Conservation (phyloP, 805 yeast species). For the Ogataea parapolymorpha region DNA sequence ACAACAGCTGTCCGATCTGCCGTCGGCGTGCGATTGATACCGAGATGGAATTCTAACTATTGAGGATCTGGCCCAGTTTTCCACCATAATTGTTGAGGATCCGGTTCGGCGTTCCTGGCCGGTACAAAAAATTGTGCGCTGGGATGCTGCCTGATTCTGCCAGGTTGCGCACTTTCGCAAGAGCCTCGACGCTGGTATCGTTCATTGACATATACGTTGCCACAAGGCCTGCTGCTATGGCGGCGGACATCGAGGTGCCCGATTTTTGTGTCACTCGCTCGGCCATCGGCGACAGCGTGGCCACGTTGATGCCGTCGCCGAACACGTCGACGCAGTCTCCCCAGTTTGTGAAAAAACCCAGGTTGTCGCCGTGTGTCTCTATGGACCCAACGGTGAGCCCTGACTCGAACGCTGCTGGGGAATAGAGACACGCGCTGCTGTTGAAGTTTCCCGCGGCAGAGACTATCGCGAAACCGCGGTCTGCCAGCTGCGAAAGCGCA, state of each 20-base stretch:
- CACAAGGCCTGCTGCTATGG: conserved; percentile 42
- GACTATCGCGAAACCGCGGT: conserved; percentile 43
- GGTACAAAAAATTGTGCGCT: conserved; percentile 5
- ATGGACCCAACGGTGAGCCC: conserved; percentile 42
- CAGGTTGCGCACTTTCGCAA: conserved; percentile 24
- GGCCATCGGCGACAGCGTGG: conserved; percentile 36
- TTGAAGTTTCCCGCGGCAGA: conserved; percentile 51
- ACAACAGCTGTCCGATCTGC: conserved; percentile 59
- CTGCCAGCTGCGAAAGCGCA: conserved; percentile 39
- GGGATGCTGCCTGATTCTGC: conserved; percentile 17
- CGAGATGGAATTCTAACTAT: conserved; percentile 8
- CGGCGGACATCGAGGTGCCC: conserved; percentile 52
- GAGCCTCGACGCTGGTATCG: conserved; percentile 33
- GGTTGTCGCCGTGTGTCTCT: conserved; percentile 32
- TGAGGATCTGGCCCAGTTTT: conserved; percentile 13
- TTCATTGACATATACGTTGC: conserved; percentile 44
- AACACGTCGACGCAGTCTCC: conserved; percentile 53
- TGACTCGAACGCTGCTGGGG: conserved; percentile 44
- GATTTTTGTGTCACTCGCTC: conserved; percentile 34
- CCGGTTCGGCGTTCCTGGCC: conserved; percentile 21
- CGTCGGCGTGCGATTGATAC: conserved; percentile 38
- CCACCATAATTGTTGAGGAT: conserved; percentile 25
- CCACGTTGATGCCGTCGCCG: conserved; percentile 46
- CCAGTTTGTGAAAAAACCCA: conserved; percentile 42
- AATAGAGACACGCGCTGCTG: conserved; percentile 40